These are phyloP conservation scores for Helotiales sp. DNA, from an alignment of 2,329 filamentous ascomycete species.

Conservation along the genomic window DNA sequence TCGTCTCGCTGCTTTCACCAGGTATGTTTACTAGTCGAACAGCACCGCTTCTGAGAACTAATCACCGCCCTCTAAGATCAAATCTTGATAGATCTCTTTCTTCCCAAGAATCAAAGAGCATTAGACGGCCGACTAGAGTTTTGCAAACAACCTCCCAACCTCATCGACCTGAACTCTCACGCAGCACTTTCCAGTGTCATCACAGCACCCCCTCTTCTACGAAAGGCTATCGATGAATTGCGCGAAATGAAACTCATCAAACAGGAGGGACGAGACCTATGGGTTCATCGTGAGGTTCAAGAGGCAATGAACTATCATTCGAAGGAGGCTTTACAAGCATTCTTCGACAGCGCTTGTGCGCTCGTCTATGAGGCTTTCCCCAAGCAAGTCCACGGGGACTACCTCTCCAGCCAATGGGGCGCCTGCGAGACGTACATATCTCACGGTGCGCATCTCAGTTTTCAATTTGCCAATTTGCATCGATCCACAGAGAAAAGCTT, in stretches of 20 bases:
- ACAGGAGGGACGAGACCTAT: conserved; percentile 24
- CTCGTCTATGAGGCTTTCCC: conserved; percentile 32
- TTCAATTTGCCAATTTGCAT: too few relatives aligned
- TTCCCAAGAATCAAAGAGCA: conserved; percentile 28
- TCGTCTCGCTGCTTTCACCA: conserved; percentile 28
- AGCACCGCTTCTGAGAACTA: too few relatives aligned
- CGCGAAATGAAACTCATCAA: conserved; percentile 29
- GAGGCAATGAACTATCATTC: conserved; percentile 35
- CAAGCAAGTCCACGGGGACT: conserved; percentile 18
- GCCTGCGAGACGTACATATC: conserved; percentile 26
- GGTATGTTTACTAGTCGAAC: too few relatives aligned
- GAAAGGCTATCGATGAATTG: conserved; percentile 25
- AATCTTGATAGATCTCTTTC: conserved; percentile 31
- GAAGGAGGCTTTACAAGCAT: conserved; percentile 23
- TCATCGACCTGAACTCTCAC: not conserved
- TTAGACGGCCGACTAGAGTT: conserved; percentile 30
- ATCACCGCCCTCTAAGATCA: conserved; percentile 23
- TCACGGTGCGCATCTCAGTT: conserved; percentile 27
- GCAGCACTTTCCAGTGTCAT: conserved; percentile 23
- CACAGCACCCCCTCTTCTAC: conserved; percentile 15
- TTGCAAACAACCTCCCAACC: conserved; percentile 22
- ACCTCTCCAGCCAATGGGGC: conserved; percentile 19
- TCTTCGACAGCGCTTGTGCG: conserved; percentile 23
- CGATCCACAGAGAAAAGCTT: too few relatives aligned
- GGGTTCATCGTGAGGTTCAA: conserved; percentile 33